Evolutionary conservation across 2,329 filamentous ascomycete species (phyloP).

Genomic region (Nectriaceae sp.): DNA sequence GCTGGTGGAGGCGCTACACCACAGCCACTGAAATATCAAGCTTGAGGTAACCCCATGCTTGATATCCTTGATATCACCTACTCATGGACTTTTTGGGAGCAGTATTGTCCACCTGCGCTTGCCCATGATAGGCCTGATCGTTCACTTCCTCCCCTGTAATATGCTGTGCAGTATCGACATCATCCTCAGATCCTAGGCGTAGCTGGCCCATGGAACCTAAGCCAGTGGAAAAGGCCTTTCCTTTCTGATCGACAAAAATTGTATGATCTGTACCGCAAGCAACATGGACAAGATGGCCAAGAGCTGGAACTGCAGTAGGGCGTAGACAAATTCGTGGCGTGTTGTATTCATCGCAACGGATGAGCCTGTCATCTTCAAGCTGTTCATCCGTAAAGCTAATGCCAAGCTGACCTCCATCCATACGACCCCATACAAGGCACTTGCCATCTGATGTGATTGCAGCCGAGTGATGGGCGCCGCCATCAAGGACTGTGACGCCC

Average conservation of each 20-base stretch:
- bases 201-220: constrained; percentile 73
- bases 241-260: constrained; percentile 64
- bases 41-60: neutral
- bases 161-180: constrained; percentile 34
- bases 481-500: constrained; percentile 63
- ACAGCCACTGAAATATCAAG: neutral
- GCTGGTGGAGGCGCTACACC: neutral
- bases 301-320: constrained; percentile 56
- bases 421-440: constrained; percentile 55
- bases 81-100: neutral
- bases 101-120: neutral
- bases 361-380: constrained; percentile 46
- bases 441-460: constrained; percentile 50
- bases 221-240: constrained; percentile 59
- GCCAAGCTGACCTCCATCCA: constrained; percentile 53
- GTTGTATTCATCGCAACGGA: constrained; percentile 58
- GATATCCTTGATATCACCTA: neutral
- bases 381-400: constrained; percentile 49
- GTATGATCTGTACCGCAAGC: constrained; percentile 67
- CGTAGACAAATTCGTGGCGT: constrained; percentile 56
- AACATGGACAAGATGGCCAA: constrained; percentile 47
- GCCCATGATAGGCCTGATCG: neutral
- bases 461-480: constrained; percentile 69
- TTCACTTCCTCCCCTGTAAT: neutral
- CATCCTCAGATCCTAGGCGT: constrained; percentile 67